Conservation (phyloP, 495 filamentous ascomycete genomes). For the Podospora appendiculata region DNA sequence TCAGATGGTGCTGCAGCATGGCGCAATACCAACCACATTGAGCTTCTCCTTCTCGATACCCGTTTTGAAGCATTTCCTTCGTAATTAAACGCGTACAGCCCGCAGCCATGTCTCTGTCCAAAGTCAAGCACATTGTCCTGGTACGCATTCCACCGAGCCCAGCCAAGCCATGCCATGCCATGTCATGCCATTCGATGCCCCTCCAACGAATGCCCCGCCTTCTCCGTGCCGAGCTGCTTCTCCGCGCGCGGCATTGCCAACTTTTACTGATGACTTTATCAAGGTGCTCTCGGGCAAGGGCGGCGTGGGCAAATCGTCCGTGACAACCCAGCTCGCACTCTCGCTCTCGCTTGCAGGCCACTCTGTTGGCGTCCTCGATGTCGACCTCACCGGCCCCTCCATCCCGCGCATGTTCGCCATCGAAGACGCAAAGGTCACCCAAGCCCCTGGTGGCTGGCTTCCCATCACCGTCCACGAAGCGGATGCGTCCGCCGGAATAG, state of each 20-base stretch:
- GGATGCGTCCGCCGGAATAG: constrained; percentile 38
- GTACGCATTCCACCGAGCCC: constrained; percentile 25
- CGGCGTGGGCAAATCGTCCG: constrained; percentile 93
- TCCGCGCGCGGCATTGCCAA: background rate
- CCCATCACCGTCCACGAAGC: constrained; percentile 73
- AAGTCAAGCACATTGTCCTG: constrained; percentile 53
- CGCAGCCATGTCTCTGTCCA: constrained; percentile 46
- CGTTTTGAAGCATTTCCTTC: background rate
- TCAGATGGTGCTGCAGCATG: background rate
- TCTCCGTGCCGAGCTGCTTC: background rate
- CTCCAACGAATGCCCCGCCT: constrained; percentile 2
- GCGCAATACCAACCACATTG: constrained; percentile 9
- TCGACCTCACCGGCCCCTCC: constrained; percentile 92
- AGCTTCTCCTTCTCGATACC: background rate
- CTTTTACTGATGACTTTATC: background rate
- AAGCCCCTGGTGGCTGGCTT: constrained; percentile 82
- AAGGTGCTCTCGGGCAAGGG: constrained; percentile 94
- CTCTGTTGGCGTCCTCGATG: constrained; percentile 89
- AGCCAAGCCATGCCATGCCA: background rate
- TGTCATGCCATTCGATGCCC: background rate
- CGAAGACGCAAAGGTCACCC: constrained; percentile 81
- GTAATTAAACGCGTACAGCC: background rate
- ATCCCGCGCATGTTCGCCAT: constrained; percentile 91
- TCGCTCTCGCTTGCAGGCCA: constrained; percentile 76
- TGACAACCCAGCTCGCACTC: constrained; percentile 90